Evolutionary conservation across 225 moss, liverwort and hornwort species (phyloP).

Genomic region (Polytrichum commune): DNA sequence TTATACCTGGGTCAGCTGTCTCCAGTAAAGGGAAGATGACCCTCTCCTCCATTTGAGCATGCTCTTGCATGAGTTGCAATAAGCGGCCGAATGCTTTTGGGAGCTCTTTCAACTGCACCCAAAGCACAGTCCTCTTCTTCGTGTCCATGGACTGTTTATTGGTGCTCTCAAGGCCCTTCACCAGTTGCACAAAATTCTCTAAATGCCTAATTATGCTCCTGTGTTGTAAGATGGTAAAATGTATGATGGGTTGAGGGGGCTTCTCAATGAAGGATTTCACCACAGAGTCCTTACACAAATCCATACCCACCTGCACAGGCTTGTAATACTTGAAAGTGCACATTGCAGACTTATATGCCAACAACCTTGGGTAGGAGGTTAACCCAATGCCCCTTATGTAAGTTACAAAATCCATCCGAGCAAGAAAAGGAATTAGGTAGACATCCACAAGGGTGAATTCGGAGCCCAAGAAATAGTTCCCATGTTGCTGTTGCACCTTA

Average conservation of each 20-base stretch:
- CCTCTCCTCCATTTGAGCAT: constrained; percentile 97
- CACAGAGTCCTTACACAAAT: constrained; percentile 48
- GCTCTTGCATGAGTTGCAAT: constrained; percentile 83
- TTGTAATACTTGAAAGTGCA: constrained; percentile 57
- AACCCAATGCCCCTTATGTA: constrained; percentile 68
- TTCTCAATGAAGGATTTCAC: constrained; percentile 60
- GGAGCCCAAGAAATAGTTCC: constrained; percentile 46
- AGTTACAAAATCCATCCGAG: constrained; percentile 56
- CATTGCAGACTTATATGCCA: constrained; percentile 57
- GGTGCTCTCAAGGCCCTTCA: constrained; percentile 45
- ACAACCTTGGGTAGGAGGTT: constrained; percentile 23
- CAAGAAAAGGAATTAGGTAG: constrained; percentile 71
- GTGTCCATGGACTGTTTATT: constrained; percentile 20
- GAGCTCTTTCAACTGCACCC: constrained; percentile 56
- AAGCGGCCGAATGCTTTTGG: constrained; percentile 68
- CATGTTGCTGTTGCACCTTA: constrained; percentile 12
- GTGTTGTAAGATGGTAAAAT: constrained; percentile 69
- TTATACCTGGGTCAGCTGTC: constrained; percentile 55
- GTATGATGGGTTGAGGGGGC: constrained; percentile 63
- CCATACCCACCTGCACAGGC: constrained; percentile 70
- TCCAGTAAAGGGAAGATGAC: constrained; percentile 84
- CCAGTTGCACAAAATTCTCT: constrained; percentile 55
- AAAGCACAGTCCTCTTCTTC: constrained; percentile 25
- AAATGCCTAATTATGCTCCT: constrained; percentile 76
- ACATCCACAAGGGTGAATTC: constrained; percentile 84